Base-by-base conservation (phyloP, 768 basidiomycete genomes). In the Basidioascus undulatus region DNA sequence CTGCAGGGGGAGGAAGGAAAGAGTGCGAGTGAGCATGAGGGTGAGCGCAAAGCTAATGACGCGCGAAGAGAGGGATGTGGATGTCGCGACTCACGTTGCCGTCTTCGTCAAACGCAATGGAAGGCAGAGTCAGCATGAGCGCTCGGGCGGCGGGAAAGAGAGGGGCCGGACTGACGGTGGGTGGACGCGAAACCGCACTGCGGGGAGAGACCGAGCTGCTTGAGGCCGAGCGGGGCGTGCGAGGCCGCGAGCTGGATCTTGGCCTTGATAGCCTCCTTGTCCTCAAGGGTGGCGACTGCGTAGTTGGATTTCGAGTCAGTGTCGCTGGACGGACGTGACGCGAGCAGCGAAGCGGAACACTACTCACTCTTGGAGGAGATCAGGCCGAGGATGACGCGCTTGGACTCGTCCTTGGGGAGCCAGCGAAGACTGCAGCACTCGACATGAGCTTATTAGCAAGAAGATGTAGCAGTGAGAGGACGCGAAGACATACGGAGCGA, bases 351-450 rank as follows among this genome's bases (percentile, higher is more conserved):
- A n/a, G n/a, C n/a, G n/a, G n/a, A n/a, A n/a, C n/a, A n/a, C n/a
- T n/a, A n/a, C n/a, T n/a, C n/a, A n/a, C n/a, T n/a, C 51, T 53
- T 53, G 39, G 47, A 46, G 9, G 46, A 49, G 9, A 54, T 43
- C 30, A 53, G 34, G 34, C 53, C 53, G 18, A 54, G 36, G 6
- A 40, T 44, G 27, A 54, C 52, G 12, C 42, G 41, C 40, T 50
- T 53, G 32, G 42, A 41, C n/a, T n/a, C n/a, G 19, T 42, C 49
- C 39, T 42, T 42, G 13, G 47, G 49, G 16, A 51, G 39, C 40
- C 40, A 44, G 10, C 45, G 32, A 18, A 51, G 45, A 21, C n/a
- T n/a, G n/a, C n/a, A n/a, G n/a, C n/a, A n/a, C n/a, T n/a, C n/a
- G n/a, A n/a, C n/a, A n/a, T n/a, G n/a, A n/a, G n/a, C n/a, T n/a